Evolutionary conservation across 2,329 filamentous ascomycete species (phyloP), one percentile per base, ranked within the genome.

Genomic region (Arthrobotrys iridis): DNA sequence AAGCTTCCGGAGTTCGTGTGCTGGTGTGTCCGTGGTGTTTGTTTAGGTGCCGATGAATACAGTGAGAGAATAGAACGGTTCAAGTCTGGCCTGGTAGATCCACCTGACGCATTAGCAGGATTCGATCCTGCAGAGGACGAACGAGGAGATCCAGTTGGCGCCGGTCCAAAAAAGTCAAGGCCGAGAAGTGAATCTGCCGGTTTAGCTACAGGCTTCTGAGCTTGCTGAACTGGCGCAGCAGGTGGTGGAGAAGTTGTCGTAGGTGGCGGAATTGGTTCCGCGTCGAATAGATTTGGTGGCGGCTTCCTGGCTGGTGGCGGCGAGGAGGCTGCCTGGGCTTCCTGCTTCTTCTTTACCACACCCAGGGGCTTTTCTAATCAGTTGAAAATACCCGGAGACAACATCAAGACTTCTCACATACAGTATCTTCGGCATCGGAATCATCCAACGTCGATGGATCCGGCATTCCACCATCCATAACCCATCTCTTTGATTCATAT

Each of bases 401-500:
- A 67, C 89, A 87, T 45, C 89, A 81, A 80, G 86, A 88, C 77
- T 87, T 81, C 3, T 86, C 13, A 90, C 89, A 80, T 80, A 88
- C 86, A 81, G 89, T 84, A 82, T 98, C 93, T 79, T 97, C 93
- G 80, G 97, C 94, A 63, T 89, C 93, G 13, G 93, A 91, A 11
- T 85, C 88, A 81, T 96, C 93, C 59, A 99, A 84, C 1, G 91
- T 92, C 2, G 92, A 87, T n/a, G 96, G 95, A 81, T 98, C 93
- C 3, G 96, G 96, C 81, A 96, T 94, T 3, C 89, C 89, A 0
- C 95, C 95, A 76, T 99, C 95, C 93, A 98, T 98, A n/a, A 93
- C 91, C 95, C 95, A 99, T 84, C 96, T 88, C 87, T 97, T 98
- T 63, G 95, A 91, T 82, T 99, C 95, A 83, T 99, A 99, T 83